Evolutionary conservation across 352 stramenopile species (phyloP).

Genomic region (Globisporangium splendens): DNA sequence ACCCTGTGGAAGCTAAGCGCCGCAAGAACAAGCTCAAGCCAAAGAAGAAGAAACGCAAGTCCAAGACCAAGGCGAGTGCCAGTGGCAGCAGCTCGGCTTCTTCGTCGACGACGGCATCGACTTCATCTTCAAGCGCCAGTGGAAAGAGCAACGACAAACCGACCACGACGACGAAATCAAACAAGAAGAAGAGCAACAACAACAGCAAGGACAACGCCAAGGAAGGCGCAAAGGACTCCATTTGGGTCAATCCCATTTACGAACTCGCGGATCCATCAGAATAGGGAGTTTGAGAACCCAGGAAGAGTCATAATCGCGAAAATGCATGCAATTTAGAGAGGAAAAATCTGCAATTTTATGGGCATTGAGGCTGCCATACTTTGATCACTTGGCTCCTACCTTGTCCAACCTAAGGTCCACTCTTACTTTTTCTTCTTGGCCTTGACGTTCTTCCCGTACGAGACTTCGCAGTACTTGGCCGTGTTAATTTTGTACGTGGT

Average conservation of each 20-base stretch:
- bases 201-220: neutral
- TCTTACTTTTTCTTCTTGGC: constrained; percentile 67
- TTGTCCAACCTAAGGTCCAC: too few relatives aligned
- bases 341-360: neutral
- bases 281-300: too few relatives aligned
- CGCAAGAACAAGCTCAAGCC: constrained; percentile 59
- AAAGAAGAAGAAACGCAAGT: constrained; percentile 59
- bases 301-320: too few relatives aligned
- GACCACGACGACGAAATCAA: neutral
- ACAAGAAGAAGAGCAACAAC: constrained; percentile 31
- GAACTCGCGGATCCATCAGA: constrained; percentile 15
- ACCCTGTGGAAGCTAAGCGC: constrained; percentile 47
- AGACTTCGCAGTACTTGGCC: constrained; percentile 60
- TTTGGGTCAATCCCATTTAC: constrained; percentile 20
- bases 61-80: constrained; percentile 17
- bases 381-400: too few relatives aligned
- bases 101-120: neutral
- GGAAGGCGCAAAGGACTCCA: constrained; percentile 11
- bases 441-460: constrained; percentile 80
- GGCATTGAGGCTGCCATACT: neutral
- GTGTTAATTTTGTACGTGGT: constrained; percentile 66
- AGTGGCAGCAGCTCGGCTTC: constrained; percentile 8
- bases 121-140: neutral
- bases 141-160: neutral
- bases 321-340: constrained; percentile 6